Evolutionary conservation across 176 grass and related monocot species (phyloP), one percentile per base, ranked within the genome.

Genomic region (Zea luxurians): DNA sequence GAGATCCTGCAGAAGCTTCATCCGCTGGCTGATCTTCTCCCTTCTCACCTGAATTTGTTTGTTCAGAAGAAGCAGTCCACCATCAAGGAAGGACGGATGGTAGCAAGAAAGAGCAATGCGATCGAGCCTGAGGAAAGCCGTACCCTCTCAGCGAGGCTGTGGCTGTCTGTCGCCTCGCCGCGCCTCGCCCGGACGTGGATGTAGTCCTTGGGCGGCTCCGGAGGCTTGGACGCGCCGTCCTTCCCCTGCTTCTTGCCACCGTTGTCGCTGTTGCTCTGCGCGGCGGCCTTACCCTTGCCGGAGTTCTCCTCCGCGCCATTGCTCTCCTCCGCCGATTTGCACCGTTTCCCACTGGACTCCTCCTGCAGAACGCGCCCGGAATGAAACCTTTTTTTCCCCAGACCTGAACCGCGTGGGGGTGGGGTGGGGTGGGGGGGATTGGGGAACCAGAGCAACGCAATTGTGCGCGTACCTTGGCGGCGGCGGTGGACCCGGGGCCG

Each of bases 1-100:
- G 50, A 99, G 96, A 90, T 96, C 96, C 83, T 99, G 96, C 60
- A 99, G 80, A 65, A 99, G 77, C 84, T 99, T 99, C 96, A 99
- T 99, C 82, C 96, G 83, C 53, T 88, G 96, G 93, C 96, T 88
- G 58, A 99, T 99, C 80, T 99, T 99, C 37, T 99, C 96, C 74
- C 96, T 99, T 87, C 96, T 93, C 55, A 93, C 90, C 96, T 99
- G 78, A 62, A 47, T 73, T 27, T 73, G 13, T 36, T 27, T 27
- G 27, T 27, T 27, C 27, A 27, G 27, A 27, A 27, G 27, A 27
- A 27, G 27, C 27, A 27, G 27, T 27, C 27, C 1, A 27, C 27
- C 27, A 27, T 27, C 27, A 27, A 27, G 27, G 27, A 27, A 27
- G 27, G 27, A 27, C 27, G 27, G 27, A 27, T 27, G 27, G 27